Base-by-base conservation (phyloP, 192 early-diverging fungal species). In the Piromyces finnis region DNA sequence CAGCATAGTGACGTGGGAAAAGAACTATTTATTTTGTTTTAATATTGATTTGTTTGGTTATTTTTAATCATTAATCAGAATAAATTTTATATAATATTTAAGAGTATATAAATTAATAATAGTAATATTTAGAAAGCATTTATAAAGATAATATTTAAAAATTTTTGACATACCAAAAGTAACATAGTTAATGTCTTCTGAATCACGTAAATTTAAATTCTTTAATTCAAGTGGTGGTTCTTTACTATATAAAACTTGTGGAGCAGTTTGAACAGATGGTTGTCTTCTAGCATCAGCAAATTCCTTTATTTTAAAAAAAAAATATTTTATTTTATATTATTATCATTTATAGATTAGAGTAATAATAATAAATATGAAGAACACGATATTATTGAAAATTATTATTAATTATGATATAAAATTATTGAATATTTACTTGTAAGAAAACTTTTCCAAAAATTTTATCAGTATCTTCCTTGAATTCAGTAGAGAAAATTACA, bases 231-330 rank as follows among this genome's bases (percentile, higher is more conserved):
- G 83, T 78, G 98, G 98, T 41, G 98, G 94, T 78, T 98, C 98
- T 59, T 95, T 93, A 80, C 86, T 88, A 86, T 96, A 99, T 27
- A 96, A 85, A 13, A 99, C 98, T 87, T 96, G 96, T 29, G 98
- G 98, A n/a, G 96, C 96, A 82, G 94, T 95, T 84, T 95, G 95
- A 79, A 95, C 90, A 37, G 91, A 87, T 78, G 92, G 92, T 84
- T 90, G 92, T 82, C 95, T 92, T 78, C 97, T 90, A n/a, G 96
- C 97, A 88, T 99, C 97, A 29, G 97, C 96, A 87, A 99, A 99
- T 92, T 99, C 97, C 90, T 95, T 81, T 77, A 0, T 29, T 32
- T 28, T 41, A n/a, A n/a, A n/a, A n/a, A n/a, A n/a, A n/a, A n/a
- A n/a, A n/a, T n/a, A n/a, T n/a, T n/a, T n/a, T n/a, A n/a, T n/a